Base-by-base conservation (phyloP, 805 yeast genomes). In the Wickerhamiella galacta region DNA sequence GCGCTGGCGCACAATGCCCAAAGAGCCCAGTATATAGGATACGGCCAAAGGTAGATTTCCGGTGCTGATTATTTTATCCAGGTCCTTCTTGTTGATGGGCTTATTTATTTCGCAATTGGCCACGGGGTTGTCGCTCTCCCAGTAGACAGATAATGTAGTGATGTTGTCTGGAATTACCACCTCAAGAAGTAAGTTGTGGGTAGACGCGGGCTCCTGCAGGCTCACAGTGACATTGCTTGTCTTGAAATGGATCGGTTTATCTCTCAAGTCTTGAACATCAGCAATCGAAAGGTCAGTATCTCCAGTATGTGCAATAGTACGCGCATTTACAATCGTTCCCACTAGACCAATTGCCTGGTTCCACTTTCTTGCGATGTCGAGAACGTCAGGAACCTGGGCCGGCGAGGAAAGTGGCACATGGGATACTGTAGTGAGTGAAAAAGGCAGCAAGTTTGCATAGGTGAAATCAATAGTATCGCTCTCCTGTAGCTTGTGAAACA, bases 381-480 rank as follows among this genome's bases (percentile, higher is more conserved):
- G 35, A 1, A 51, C 33, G 2, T 15, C 17, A 1, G 53, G 53
- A 16, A 53, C 40, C 16, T 46, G 39, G 14, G 36, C 28, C 3
- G 57, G 57, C 16, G 46, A 49, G 11, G 35, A 19, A 3, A 53
- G 25, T 0, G 56, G 56, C 8, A 53, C 32, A 23, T 49, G 50
- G 3, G 38, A 22, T 2, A 53, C 40, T 9, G 31, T 25, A 0
- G 50, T 52, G 8, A 47, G 34, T 10, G 36, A 34, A 22, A 36
- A 37, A 1, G 57, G 52, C 20, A 53, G 37, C 35, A 47, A 34
- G 27, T 46, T 51, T 12, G 48, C 44, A 10, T 41, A 37, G 3
- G 38, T 30, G 1, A 43, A 41, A 14, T 45, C 48, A 21, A 45
- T 33, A 1, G 37, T 39, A 16, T 43, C 48, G 8, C 25, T 14